Percentiles rank a stretch among this genome's conserved stretches.
phyloP scores from a whole-genome alignment of 73 alveolate species.

The Halteria grandinella region DNA sequence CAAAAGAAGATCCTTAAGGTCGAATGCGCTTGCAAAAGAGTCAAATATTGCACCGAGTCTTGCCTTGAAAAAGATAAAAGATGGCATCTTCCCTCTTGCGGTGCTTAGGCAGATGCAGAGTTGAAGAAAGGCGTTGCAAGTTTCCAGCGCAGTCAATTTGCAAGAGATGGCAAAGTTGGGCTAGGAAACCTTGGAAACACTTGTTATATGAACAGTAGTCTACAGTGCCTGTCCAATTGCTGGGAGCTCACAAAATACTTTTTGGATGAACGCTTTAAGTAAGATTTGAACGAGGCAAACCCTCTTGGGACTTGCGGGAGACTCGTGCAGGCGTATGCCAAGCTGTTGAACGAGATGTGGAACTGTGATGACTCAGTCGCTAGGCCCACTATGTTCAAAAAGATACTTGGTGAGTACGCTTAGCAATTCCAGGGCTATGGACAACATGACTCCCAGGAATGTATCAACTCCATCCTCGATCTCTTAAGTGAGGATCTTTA shows the following conservation, averaged over 20 bases:
- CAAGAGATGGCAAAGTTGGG: constrained; percentile 79
- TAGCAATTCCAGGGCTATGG: constrained; percentile 72
- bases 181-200: constrained; percentile 83
- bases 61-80: constrained; percentile 76
- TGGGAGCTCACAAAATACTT: constrained; percentile 76
- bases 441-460: constrained; percentile 87
- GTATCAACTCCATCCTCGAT: constrained; percentile 77
- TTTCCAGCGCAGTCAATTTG: constrained; percentile 10
- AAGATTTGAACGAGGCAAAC: constrained; percentile 65
- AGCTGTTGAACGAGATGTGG: constrained; percentile 71
- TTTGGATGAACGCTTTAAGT: constrained; percentile 52
- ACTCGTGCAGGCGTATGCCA: constrained; percentile 73
- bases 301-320: constrained; percentile 77
- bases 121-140: constrained; percentile 21
- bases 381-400: constrained; percentile 69
- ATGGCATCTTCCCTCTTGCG: constrained; percentile 74
- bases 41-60: constrained; percentile 73
- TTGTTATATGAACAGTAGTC: constrained; percentile 85
- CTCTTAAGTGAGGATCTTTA: constrained; percentile 82
- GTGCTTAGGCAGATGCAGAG: constrained; percentile 63
- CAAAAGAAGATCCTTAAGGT: constrained; percentile 55
- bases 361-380: constrained; percentile 33
- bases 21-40: constrained; percentile 77
- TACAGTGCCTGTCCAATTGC: constrained; percentile 79
- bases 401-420: constrained; percentile 67